Evolutionary conservation across 345 rosid genomes (phyloP).

Genomic region (Arabis alpina): DNA sequence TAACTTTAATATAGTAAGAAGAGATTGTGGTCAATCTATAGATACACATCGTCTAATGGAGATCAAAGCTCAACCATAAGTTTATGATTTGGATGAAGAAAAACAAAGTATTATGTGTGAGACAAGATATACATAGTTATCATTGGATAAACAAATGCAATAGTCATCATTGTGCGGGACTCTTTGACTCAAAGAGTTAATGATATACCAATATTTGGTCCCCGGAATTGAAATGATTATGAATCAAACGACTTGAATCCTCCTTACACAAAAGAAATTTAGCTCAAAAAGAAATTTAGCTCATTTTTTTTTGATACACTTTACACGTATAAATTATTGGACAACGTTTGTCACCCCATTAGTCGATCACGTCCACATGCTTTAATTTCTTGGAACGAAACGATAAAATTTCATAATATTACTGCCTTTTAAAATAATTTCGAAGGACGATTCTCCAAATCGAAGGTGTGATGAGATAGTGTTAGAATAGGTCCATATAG

Average conservation of each 20-base stretch:
- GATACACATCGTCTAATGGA: not conserved
- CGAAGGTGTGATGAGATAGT: conserved; percentile 33
- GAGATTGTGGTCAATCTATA: not conserved
- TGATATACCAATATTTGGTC: conserved; percentile 18
- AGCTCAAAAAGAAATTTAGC: not conserved
- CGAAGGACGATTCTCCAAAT: not conserved
- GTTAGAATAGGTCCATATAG: conserved; percentile 41
- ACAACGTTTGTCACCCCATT: conserved; percentile 3
- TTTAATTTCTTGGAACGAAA: not conserved
- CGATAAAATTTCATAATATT: not conserved
- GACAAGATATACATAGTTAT: not conserved
- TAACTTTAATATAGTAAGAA: not conserved
- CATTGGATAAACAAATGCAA: conserved; percentile 21
- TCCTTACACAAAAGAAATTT: not conserved
- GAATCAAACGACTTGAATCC: conserved; percentile 20
- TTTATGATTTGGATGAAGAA: conserved; percentile 12
- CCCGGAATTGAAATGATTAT: conserved; percentile 8
- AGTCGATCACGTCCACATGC: conserved; percentile 15
- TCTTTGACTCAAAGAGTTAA: conserved; percentile 12
- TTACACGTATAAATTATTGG: not conserved
- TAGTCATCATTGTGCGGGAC: conserved; percentile 20
- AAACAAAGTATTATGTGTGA: not conserved
- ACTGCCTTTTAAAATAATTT: not conserved
- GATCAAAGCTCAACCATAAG: conserved; percentile 19
- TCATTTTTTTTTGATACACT: not conserved